Base-by-base conservation (phyloP, 257 asterid species). In the Solanum sitiens region DNA sequence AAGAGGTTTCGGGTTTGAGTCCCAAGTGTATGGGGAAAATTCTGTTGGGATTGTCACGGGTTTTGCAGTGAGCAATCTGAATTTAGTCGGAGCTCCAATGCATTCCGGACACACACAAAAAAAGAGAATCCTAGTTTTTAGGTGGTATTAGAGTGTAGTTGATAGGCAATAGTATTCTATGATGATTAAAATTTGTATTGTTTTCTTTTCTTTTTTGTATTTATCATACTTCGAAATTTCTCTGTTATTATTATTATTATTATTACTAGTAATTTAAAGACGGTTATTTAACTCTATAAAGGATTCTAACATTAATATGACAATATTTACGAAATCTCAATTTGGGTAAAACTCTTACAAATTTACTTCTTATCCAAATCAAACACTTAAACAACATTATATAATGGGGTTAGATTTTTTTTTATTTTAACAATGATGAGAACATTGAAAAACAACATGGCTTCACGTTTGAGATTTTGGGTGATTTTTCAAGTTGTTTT, bases 1-100 rank as follows among this genome's bases (percentile, higher is more conserved):
- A n/a, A 13, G 20, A 50, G 3, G 21, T 15, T 2, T 50, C 16
- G 2, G 2, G 0, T 50, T 14, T 0, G 12, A 20, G 2, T 20
- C 4, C 0, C 3, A 0, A 20, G 11, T 56, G 11, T 56, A 59
- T 59, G 25, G 5, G 0, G 6, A 59, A 59, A 21, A 8, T 59
- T 21, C 1, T 21, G 27, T 59, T 59, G 27, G 12, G 6, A 59
- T 0, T 8, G 27, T 21, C 12, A 0, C 18, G 5, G 5, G 1
- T 25, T 20, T 59, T 59, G 27, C 0, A 7, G 12, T 59, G 67
- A 21, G 2, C 1, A 21, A 8, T 59, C 0, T 0, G 5, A 21
- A 59, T 59, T 59, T 59, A 59, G 12, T 59, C 0, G 12, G 0
- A 20, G 1, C 12, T 59, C 5, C 2, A 59, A 59, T 20, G 65